phyloP scores from a whole-genome alignment of 2,329 filamentous ascomycete genomes.

The Beauveria australis region DNA sequence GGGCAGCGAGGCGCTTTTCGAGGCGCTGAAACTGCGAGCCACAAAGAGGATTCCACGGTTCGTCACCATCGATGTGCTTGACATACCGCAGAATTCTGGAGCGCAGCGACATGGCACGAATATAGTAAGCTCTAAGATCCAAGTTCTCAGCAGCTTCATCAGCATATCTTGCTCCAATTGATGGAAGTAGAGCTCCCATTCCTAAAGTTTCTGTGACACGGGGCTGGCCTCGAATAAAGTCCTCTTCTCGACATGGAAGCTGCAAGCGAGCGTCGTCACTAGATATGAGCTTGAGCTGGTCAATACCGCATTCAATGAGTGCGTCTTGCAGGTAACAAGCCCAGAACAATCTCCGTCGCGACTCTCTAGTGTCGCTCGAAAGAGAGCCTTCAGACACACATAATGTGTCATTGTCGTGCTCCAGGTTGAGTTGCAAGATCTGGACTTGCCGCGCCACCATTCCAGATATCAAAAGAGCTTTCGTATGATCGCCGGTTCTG shows the following conservation, averaged over 20 bases:
- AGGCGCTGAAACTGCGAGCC: slow-evolving; percentile 5
- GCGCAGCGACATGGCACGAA: slow-evolving; percentile 7
- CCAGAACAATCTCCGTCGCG: slow-evolving; percentile 6
- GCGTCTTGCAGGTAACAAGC: slow-evolving; percentile 10
- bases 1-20: background rate
- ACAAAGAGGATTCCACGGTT: slow-evolving; percentile 2
- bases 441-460: slow-evolving; percentile 9
- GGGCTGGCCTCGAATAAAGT: slow-evolving; percentile 3
- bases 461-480: slow-evolving; percentile 8
- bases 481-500: slow-evolving; percentile 4
- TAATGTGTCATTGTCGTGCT: slow-evolving; percentile 5
- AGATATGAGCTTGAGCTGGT: slow-evolving; percentile 8
- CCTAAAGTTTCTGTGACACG: slow-evolving; percentile 3
- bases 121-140: background rate
- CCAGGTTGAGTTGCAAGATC: slow-evolving; percentile 9
- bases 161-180: background rate
- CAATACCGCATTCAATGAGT: slow-evolving; percentile 11
- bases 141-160: background rate
- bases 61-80: slow-evolving; percentile 7
- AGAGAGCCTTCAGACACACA: background rate
- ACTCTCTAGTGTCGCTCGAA: slow-evolving; percentile 1
- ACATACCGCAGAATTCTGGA: slow-evolving; percentile 7
- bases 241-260: slow-evolving; percentile 7
- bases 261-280: slow-evolving; percentile 2
- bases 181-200: background rate